Base-by-base conservation (phyloP, 345 rosid genomes). In the Melaleuca alternifolia region DNA sequence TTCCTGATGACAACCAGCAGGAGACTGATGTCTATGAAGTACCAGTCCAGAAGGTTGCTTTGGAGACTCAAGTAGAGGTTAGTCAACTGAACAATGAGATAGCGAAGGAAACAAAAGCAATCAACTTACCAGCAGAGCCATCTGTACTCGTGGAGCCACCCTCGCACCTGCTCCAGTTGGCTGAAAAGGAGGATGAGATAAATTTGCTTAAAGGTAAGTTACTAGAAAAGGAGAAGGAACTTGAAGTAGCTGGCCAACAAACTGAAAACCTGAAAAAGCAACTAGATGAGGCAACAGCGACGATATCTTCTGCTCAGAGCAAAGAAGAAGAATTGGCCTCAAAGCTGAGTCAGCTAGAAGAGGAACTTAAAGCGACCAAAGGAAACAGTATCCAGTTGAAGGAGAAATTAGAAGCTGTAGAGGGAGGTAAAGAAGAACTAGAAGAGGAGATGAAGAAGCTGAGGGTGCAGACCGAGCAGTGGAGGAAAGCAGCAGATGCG, bases 401-500 rank as follows among this genome's bases (percentile, higher is more conserved):
- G 86, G 93, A 89, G 87, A 92, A 93, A 88, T 91, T 95, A 41
- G 92, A 93, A 89, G 87, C 91, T 61, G 87, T 85, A 37, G 95
- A 91, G 91, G 94, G 91, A 81, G 96, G 89, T 14, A 96, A 95
- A 77, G 91, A 90, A 41, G 92, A 88, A 33, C 65, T 96, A 87
- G 98, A 97, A 88, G 88, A 89, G 1, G 99, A 96, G 92, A 96
- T 96, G 96, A 95, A 91, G 93, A 95, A 90, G 91, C 91, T 97
- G 84, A 92, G 92, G 85, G 94, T 94, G 62, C 99, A 97, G 90
- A 96, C 98, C 37, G 98, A 95, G 91, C 98, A 97, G 87, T 97
- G 99, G 99, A 92, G 93, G 88, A 97, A 97, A 89, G 98, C 98
- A 1, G 99, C 99, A 0, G 98, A 96, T 90, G 99, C 98, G 1